Base-by-base conservation (phyloP, 176 grass and related monocot species). In the Bonia amplexicaulis region DNA sequence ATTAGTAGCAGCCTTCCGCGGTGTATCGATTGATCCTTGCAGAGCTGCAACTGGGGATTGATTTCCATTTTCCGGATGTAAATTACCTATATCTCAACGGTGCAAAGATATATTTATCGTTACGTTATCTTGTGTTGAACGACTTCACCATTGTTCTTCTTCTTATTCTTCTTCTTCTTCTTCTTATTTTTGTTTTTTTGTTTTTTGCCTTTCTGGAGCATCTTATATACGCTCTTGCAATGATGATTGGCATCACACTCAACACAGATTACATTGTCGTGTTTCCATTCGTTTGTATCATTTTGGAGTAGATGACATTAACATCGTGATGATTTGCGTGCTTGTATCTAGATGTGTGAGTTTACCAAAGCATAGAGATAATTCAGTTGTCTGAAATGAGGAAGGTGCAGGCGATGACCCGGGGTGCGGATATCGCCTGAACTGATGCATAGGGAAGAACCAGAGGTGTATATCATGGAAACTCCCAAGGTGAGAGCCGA, bases 21-120 rank as follows among this genome's bases (percentile, higher is more conserved):
- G 55, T 78, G 55, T 74, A 60, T 47, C 42, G n/a, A 23, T 9
- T 63, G 52, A 16, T 62, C 55, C 15, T 61, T 84, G 59, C 45
- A 84, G 42, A 40, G 65, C 71, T 82, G 65, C 71, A 62, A 40
- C 62, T 77, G 29, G 49, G 75, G 87, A 68, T 39, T 90, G 78
- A 61, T 69, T 53, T 71, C 61, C 64, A 11, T 55, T 89, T 82
- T 35, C 14, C 1, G 25, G 54, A 82, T 86, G 71, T 82, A 82
- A 77, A 82, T 57, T 71, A 63, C 39, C 9, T 52, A n/a, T 59
- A 53, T 66, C 35, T 47, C 39, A 72, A 27, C 45, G 70, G 42
- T 80, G 67, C 76, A 86, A 71, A 39, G 44, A 52, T 64, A 62
- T 64, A 79, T 80, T 79, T 29, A 79, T 79, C 42, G 15, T 11